Conservation (phyloP, 2,329 filamentous ascomycete species). For the Neurospora sp. region DNA sequence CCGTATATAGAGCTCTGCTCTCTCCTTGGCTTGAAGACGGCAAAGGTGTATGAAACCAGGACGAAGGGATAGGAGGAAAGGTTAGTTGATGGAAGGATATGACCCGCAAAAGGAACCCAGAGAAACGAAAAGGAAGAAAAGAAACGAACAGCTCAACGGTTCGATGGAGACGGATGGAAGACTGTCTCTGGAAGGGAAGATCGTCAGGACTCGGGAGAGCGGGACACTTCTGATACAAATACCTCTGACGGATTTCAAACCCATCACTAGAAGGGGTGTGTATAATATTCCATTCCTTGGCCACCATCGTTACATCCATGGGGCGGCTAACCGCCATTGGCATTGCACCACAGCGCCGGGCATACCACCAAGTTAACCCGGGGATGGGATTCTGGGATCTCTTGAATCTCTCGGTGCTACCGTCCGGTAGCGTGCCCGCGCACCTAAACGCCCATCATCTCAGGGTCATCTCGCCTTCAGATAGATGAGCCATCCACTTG, state of each 20-base stretch:
- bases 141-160: background rate
- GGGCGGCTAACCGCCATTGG: background rate
- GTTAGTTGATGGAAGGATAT: background rate
- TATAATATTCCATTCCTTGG: background rate
- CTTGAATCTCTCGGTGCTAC: background rate
- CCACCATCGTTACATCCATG: background rate
- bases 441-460: background rate
- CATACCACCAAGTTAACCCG: background rate
- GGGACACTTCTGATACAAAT: background rate
- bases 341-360: background rate
- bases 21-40: background rate
- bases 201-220: background rate
- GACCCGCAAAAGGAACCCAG: background rate
- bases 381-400: background rate
- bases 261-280: background rate
- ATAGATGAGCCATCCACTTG: background rate
- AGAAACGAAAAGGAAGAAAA: background rate
- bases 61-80: background rate
- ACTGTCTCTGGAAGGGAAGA: background rate
- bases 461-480: background rate
- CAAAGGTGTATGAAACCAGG: background rate
- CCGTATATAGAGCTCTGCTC: background rate
- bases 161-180: background rate
- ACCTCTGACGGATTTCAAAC: background rate
- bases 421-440: background rate